These are phyloP conservation scores for Hypoxylon lienhwacheense DNA, from an alignment of 495 filamentous ascomycete species.

Conservation along the genomic window DNA sequence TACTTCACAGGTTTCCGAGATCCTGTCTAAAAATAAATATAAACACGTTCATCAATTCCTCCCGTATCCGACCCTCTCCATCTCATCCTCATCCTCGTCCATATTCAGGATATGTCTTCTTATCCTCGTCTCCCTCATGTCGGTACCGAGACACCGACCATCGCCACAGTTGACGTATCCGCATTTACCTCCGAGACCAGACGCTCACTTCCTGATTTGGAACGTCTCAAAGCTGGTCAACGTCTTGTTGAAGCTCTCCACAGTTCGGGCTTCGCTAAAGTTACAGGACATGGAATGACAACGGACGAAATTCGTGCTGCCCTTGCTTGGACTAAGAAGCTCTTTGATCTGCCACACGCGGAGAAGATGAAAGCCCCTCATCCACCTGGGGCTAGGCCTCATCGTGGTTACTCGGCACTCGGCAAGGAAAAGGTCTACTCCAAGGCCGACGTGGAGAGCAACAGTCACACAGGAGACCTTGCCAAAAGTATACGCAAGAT, in stretches of 20 bases:
- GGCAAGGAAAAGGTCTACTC: slow-evolving; percentile 35
- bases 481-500: slow-evolving; percentile 43
- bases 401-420: slow-evolving; percentile 37
- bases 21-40: no score
- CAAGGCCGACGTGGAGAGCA: slow-evolving; percentile 15
- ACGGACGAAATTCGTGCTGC: slow-evolving; percentile 50
- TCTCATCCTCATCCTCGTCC: no score
- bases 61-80: no score
- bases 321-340: slow-evolving; percentile 52
- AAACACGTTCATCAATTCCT: no score
- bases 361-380: slow-evolving; percentile 40
- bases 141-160: neutral
- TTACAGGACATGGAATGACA: slow-evolving; percentile 56
- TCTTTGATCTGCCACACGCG: slow-evolving; percentile 36
- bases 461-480: slow-evolving; percentile 31
- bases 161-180: slow-evolving; percentile 15
- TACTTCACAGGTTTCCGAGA: no score
- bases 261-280: slow-evolving; percentile 57
- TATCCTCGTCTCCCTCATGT: neutral
- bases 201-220: neutral
- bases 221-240: slow-evolving; percentile 1
- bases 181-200: neutral
- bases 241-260: slow-evolving; percentile 53
- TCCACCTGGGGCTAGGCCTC: slow-evolving; percentile 30
- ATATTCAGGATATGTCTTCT: no score